Conservation (phyloP, 805 yeast genomes). For the Starmerella apis region DNA sequence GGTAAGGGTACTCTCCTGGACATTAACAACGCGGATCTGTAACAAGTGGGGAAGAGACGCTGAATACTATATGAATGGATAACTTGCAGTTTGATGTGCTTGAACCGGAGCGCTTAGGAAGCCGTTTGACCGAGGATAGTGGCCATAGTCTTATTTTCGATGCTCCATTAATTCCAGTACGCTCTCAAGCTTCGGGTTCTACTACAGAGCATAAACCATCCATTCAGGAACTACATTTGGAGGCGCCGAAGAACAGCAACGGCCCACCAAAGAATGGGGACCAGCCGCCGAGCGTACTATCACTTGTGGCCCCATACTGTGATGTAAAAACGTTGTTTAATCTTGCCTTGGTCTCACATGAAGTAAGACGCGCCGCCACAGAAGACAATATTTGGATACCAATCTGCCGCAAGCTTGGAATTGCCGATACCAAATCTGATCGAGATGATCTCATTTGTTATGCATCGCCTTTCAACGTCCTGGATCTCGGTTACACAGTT, state of each 20-base stretch:
- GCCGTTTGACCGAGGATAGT: background rate
- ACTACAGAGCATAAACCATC: no score
- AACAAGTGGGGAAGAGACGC: background rate
- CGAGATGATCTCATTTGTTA: background rate
- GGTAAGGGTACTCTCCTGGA: background rate
- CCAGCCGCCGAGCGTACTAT: background rate
- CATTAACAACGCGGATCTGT: background rate
- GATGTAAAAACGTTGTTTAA: background rate
- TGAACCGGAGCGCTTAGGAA: background rate
- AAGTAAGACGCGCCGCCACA: conserved; percentile 5
- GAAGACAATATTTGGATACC: conserved; percentile 14
- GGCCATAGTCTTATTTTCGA: background rate
- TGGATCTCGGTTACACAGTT: conserved; percentile 7
- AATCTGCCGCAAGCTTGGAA: conserved; percentile 9
- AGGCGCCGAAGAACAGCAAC: background rate
- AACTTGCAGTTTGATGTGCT: conserved; percentile 1
- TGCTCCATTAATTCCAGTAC: background rate
- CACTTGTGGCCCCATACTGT: conserved; percentile 7
- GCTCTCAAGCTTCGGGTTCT: background rate
- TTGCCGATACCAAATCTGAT: background rate
- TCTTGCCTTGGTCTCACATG: conserved; percentile 4
- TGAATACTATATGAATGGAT: background rate
- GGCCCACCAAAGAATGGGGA: background rate
- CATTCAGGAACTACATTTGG: background rate
- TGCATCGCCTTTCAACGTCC: conserved; percentile 5